phyloP scores from a whole-genome alignment of 176 grass and related monocot species.

The Paspalum notatum region DNA sequence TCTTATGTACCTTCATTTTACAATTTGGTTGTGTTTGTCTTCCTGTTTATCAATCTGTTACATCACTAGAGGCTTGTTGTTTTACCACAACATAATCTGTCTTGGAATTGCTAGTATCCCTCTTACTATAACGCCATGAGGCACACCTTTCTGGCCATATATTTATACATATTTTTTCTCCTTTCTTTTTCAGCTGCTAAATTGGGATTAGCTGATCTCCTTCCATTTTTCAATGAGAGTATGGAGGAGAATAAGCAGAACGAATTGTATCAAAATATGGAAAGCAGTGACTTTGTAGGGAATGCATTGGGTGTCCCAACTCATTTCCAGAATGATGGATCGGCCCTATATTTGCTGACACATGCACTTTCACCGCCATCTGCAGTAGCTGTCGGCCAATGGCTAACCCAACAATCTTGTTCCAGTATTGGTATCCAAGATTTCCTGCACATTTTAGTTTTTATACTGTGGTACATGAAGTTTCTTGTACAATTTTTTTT shows the following conservation, averaged over 20 bases:
- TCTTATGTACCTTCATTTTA: background rate
- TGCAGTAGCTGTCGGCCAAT: slow-evolving; percentile 59
- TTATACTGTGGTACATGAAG: slow-evolving; percentile 24
- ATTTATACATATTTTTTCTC: slow-evolving; percentile 26
- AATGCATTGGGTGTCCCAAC: slow-evolving; percentile 72
- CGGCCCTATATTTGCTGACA: slow-evolving; percentile 71
- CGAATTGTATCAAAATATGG: slow-evolving; percentile 43
- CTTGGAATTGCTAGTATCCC: background rate
- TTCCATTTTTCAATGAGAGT: slow-evolving; percentile 70
- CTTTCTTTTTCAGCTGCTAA: slow-evolving; percentile 57
- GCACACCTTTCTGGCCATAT: background rate
- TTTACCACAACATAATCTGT: slow-evolving; percentile 12
- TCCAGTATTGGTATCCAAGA: slow-evolving; percentile 43
- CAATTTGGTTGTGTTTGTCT: background rate
- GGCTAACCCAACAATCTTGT: slow-evolving; percentile 55
- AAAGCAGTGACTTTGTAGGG: slow-evolving; percentile 41
- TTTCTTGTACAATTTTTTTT: slow-evolving; percentile 15
- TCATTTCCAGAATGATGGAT: slow-evolving; percentile 95
- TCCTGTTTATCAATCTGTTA: slow-evolving; percentile 39
- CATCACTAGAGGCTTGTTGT: slow-evolving; percentile 9
- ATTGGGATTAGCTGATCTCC: slow-evolving; percentile 44
- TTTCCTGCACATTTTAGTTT: slow-evolving; percentile 20
- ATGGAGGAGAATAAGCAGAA: slow-evolving; percentile 47
- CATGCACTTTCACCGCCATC: slow-evolving; percentile 75
- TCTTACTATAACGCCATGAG: background rate